phyloP scores from a whole-genome alignment of 192 early-diverging fungal genomes.

The Podila horticola region DNA sequence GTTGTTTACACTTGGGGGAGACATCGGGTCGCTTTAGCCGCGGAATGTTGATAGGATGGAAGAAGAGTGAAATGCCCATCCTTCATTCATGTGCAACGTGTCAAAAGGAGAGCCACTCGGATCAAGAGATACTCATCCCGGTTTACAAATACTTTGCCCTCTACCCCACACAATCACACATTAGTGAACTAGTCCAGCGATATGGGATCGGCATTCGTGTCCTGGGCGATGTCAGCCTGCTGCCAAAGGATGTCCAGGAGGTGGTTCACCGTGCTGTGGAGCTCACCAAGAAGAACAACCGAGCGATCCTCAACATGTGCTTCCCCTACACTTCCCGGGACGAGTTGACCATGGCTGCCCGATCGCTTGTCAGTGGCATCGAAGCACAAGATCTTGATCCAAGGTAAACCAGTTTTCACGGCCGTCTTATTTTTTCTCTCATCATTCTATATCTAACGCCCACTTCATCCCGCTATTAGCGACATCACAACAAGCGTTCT shows the following conservation, averaged over 20 bases:
- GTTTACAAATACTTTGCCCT: not conserved
- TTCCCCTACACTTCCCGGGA: constrained; percentile 92
- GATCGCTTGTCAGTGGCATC: constrained; percentile 65
- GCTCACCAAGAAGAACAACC: constrained; percentile 71
- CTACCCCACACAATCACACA: no score
- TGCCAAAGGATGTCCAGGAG: constrained; percentile 72
- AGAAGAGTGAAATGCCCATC: no score
- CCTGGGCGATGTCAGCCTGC: constrained; percentile 75
- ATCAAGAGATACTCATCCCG: no score
- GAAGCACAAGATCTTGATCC: constrained; percentile 56
- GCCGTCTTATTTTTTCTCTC: not conserved
- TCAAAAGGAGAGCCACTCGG: no score
- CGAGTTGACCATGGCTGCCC: constrained; percentile 85
- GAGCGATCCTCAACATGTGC: constrained; percentile 89
- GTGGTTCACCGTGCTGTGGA: constrained; percentile 71
- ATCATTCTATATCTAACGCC: not conserved
- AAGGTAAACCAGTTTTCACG: constrained; percentile 11
- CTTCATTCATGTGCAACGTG: no score
- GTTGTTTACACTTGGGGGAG: no score
- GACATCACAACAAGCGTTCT: constrained; percentile 73
- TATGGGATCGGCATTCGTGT: constrained; percentile 84
- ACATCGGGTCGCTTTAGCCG: no score
- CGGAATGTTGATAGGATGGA: no score
- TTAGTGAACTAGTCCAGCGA: constrained; percentile 77
- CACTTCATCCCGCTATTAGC: constrained; percentile 28